Evolutionary conservation across 192 early-diverging fungal species (phyloP).

Genomic region (Linnemannia exigua): DNA sequence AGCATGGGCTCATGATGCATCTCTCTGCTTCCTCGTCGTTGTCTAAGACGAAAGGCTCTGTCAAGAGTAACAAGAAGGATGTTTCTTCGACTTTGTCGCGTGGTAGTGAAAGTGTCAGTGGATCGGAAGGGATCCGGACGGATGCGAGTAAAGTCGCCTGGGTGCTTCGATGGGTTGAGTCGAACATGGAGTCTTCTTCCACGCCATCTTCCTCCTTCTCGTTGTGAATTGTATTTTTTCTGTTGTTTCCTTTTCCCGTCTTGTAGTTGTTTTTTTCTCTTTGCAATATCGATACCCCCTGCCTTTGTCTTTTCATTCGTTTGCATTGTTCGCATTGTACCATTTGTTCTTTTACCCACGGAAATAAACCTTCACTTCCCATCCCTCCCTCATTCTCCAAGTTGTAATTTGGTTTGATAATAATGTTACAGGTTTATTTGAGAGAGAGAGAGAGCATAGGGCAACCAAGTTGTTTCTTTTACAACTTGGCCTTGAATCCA

Average conservation of each 20-base stretch:
- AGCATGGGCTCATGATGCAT: constrained; percentile 46
- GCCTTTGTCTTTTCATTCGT: background rate
- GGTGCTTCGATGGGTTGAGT: constrained; percentile 42
- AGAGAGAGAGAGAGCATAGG: background rate
- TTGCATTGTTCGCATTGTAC: background rate
- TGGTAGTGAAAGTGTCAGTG: background rate
- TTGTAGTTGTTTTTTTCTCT: background rate
- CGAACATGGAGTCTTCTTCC: constrained; percentile 14
- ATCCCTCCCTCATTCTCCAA: too few relatives aligned
- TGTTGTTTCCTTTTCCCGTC: background rate
- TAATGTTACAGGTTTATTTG: constrained; percentile 28
- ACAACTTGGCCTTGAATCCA: constrained; percentile 74
- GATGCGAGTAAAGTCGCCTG: constrained; percentile 33
- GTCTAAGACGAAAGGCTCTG: background rate
- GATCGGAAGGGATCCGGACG: constrained; percentile 18
- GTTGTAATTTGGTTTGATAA: background rate
- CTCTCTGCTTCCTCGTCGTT: background rate
- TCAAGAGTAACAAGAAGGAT: background rate
- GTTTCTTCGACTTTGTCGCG: background rate
- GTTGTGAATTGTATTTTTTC: background rate
- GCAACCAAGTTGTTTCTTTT: constrained; percentile 42
- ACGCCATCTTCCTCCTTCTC: background rate
- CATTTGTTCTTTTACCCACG: too few relatives aligned
- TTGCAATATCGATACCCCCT: background rate
- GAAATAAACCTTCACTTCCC: too few relatives aligned